Conservation (phyloP, 352 stramenopile species). For the Albugo laibachii region DNA sequence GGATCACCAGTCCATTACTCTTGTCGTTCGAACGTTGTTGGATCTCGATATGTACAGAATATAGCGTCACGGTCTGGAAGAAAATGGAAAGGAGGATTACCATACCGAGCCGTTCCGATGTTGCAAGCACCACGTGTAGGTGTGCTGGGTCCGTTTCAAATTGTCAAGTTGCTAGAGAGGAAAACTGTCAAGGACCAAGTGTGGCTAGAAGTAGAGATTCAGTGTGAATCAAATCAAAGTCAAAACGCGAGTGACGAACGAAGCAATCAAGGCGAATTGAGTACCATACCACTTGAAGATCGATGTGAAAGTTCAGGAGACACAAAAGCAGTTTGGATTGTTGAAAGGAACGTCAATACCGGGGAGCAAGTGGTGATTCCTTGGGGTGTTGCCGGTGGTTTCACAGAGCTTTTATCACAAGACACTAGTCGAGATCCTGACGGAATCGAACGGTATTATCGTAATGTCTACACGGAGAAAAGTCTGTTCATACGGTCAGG, state of each 20-base stretch:
- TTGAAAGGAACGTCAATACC: conserved; percentile 56
- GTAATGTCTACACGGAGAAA: conserved; percentile 37
- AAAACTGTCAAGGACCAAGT: conserved; percentile 59
- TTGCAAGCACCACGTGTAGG: conserved; percentile 31
- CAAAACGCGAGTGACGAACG: conserved; percentile 4
- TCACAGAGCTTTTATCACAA: neutral
- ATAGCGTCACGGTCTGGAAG: conserved; percentile 31
- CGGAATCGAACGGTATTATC: conserved; percentile 35
- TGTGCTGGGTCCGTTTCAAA: conserved; percentile 27
- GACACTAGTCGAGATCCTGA: conserved; percentile 6
- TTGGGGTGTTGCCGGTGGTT: conserved; percentile 13
- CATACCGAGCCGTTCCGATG: conserved; percentile 34
- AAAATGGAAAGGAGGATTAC: conserved; percentile 27
- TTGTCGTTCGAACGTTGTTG: no score
- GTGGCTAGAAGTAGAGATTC: conserved; percentile 28
- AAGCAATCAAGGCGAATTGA: conserved; percentile 6
- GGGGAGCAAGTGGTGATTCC: conserved; percentile 35
- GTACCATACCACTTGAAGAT: neutral
- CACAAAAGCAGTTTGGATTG: conserved; percentile 31
- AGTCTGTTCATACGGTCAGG: conserved; percentile 27
- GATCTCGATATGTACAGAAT: conserved; percentile 39
- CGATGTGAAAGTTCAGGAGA: conserved; percentile 3
- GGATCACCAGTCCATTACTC: no score
- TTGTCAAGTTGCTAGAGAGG: conserved; percentile 32
- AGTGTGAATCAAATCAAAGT: conserved; percentile 1